Evolutionary conservation across 2,329 filamentous ascomycete genomes (phyloP).

Genomic region (Rhynchosporium graminicola): DNA sequence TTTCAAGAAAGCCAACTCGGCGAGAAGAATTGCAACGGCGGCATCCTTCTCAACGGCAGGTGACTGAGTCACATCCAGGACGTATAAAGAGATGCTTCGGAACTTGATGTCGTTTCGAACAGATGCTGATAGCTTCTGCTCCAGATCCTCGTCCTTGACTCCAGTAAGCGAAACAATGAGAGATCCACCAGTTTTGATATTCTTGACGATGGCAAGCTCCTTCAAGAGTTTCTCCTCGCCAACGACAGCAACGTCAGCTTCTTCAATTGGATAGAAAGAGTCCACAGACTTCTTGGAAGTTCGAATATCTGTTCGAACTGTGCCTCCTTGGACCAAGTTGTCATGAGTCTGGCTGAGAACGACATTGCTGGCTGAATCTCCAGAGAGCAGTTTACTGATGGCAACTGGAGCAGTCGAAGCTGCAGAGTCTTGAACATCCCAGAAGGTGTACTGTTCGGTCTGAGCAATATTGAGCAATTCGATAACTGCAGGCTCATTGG

Average conservation of each 20-base stretch:
- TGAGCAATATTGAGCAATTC: constrained; percentile 56
- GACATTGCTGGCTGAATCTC: constrained; percentile 67
- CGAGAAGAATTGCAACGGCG: constrained; percentile 62
- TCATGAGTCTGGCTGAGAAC: constrained; percentile 63
- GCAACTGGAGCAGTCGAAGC: constrained; percentile 64
- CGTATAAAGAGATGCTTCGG: constrained; percentile 69
- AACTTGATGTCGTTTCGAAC: constrained; percentile 72
- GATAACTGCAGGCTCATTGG: constrained; percentile 29
- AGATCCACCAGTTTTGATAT: constrained; percentile 68
- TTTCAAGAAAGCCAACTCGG: constrained; percentile 82
- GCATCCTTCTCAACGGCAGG: constrained; percentile 67
- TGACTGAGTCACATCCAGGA: constrained; percentile 71
- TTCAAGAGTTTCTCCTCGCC: constrained; percentile 79
- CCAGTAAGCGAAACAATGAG: constrained; percentile 75
- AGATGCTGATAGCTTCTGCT: constrained; percentile 75
- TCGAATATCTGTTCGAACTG: constrained; percentile 81
- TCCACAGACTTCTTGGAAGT: constrained; percentile 81
- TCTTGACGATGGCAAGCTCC: constrained; percentile 72
- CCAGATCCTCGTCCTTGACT: constrained; percentile 83
- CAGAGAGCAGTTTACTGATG: constrained; percentile 63
- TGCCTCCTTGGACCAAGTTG: constrained; percentile 72
- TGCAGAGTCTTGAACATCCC: constrained; percentile 79
- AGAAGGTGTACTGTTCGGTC: constrained; percentile 87
- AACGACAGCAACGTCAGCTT: constrained; percentile 78
- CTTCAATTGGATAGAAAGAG: constrained; percentile 76